Base-by-base conservation (phyloP, 441 rosid genomes). In the Aquilaria agallochum region DNA sequence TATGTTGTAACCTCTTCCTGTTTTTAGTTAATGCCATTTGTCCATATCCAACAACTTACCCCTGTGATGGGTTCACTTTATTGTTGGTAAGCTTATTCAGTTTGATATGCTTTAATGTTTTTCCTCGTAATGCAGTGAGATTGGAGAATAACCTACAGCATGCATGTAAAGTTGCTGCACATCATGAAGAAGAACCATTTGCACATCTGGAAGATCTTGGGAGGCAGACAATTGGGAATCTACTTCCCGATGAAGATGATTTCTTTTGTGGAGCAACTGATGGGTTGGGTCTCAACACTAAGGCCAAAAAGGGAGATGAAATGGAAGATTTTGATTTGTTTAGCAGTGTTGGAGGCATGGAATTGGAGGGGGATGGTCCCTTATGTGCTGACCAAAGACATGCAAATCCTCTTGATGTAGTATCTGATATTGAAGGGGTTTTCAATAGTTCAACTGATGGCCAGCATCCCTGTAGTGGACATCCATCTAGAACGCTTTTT, bases 191-290 rank as follows among this genome's bases (percentile, higher is more conserved):
- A 59, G 81, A 77, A 31, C 73, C 72, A 54, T 72, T 67, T 57
- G 76, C 74, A 70, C 69, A 82, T 58, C 72, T 72, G 51, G 68
- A 83, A 75, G 86, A 81, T 66, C 74, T 81, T 68, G 89, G 81
- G 72, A 86, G 78, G 0, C 79, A 77, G 58, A 75, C 89, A 30
- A 77, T 83, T 60, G 84, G 89, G 48, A 78, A 77, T 69, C 84
- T 83, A 49, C 88, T 83, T 73, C 88, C 88, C 61, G 83, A 83
- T 67, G 88, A 80, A 58, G 85, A 80, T 54, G 89, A 83, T 65
- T 60, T 83, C 53, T 80, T 83, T 68, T 80, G 83, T 33, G 86
- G 81, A 61, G 82, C 79, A 61, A 73, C 66, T 60, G 82, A 72
- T 65, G 83, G 74, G 57, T 67, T 72, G 40, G 82, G 74, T 62